Evolutionary conservation across 495 filamentous ascomycete species (phyloP), one percentile per base, ranked within the genome.

Genomic region (Xeromyces bisporus): DNA sequence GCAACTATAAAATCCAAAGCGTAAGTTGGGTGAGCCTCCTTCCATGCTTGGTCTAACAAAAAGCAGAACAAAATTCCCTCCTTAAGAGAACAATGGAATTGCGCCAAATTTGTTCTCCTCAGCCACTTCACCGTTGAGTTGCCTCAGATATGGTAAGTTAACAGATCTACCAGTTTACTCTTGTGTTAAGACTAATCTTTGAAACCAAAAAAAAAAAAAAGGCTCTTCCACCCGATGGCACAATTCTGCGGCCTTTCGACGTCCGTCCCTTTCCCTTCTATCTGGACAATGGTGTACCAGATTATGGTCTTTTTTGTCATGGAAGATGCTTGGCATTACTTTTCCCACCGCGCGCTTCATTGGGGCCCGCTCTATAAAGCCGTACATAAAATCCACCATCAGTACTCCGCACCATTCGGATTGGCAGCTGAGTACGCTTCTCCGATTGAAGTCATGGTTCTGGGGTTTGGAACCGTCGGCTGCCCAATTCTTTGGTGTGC

Each of bases 261-360:
- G 34, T 71, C 75, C 28, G 78, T 94, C 28, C 89, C 91, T 6
- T 97, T 97, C 66, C 89, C 89, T 7, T 56, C 72, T 6, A 35
- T 79, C 40, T 74, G 69, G 50, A 91, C 72, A 33, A 97, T 97
- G 67, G 79, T 78, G 30, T 77, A 78, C 43, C 89, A 97, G 36
- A 92, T 97, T 35, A 69, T 76, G 23, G 63, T 94, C 46, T 93
- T 97, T 67, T 97, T 97, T 55, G 69, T 96, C 25, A 50, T 94
- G 44, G 89, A 97, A 53, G 89, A 97, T 56, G 67, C 91, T 29
- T 97, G 91, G 91, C 89, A 97, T 52, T 97, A 97, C 64, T 97
- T 87, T 72, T 75, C 70, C 29, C 89, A 97, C 59, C 84, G 89
- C 39, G 77, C 78, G 15, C 69, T 97, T 43, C 89, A 97, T 67